phyloP scores from a whole-genome alignment of 169 alveolate species.

The Cryptosporidium viatorum region DNA sequence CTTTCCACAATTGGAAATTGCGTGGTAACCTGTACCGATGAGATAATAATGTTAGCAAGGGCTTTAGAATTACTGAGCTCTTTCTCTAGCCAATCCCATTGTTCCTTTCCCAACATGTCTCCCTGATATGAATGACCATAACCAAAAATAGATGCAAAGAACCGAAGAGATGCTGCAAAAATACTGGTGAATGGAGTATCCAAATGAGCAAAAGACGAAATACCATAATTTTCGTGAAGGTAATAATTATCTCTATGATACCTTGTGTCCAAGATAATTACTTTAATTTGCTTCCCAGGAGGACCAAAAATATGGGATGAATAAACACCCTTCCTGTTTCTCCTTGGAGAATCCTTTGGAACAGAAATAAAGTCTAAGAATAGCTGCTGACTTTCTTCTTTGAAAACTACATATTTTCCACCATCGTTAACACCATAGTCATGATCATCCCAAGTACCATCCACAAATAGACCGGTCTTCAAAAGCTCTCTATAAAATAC shows the following conservation, averaged over 20 bases:
- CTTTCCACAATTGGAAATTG: conserved; percentile 80
- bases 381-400: conserved; percentile 79
- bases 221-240: conserved; percentile 24
- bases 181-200: conserved; percentile 48
- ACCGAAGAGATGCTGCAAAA: conserved; percentile 55
- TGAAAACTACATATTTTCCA: conserved; percentile 77
- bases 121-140: conserved; percentile 81
- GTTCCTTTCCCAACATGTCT: conserved; percentile 89
- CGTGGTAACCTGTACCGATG: conserved; percentile 87
- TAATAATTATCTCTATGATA: conserved; percentile 80
- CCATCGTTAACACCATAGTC: conserved; percentile 88
- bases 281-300: conserved; percentile 82
- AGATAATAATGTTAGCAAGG: conserved; percentile 85
- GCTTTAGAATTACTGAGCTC: conserved; percentile 88
- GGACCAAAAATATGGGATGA: conserved; percentile 82
- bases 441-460: conserved; percentile 88
- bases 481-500: conserved; percentile 1
- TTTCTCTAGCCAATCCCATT: conserved; percentile 90
- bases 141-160: conserved; percentile 44
- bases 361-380: conserved; percentile 83
- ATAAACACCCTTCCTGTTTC: conserved; percentile 85
- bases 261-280: conserved; percentile 84
- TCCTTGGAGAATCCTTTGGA: conserved; percentile 84
- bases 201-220: conserved; percentile 27
- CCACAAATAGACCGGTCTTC: conserved; percentile 45